phyloP scores from a whole-genome alignment of 73 alveolate species.

The Symbiodinium natans region DNA sequence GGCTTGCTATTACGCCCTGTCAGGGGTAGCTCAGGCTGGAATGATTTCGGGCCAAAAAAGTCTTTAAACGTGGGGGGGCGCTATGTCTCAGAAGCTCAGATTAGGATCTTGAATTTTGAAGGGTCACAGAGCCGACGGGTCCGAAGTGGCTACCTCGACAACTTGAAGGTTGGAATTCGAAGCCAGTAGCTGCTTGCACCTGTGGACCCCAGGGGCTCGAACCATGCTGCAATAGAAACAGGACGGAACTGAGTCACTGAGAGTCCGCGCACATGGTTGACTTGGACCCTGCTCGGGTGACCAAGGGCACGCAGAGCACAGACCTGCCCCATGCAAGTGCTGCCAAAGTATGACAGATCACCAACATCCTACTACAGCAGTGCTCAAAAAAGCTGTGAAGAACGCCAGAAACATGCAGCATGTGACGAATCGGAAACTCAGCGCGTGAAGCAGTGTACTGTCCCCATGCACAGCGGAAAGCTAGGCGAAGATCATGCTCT shows the following conservation, averaged over 20 bases:
- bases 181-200: constrained; percentile 33
- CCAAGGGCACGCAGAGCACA: constrained; percentile 41
- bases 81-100: not conserved
- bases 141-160: not conserved
- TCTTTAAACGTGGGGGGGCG: not conserved
- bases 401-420: too few species aligned
- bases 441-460: too few species aligned
- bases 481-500: too few species aligned
- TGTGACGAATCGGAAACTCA: too few species aligned
- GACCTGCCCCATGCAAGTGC: not conserved
- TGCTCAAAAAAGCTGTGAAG: too few species aligned
- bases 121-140: not conserved
- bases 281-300: not conserved
- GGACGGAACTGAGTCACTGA: too few species aligned
- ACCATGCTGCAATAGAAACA: too few species aligned
- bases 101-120: not conserved
- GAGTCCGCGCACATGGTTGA: not conserved
- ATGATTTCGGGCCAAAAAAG: not conserved
- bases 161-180: not conserved
- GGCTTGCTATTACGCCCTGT: too few species aligned
- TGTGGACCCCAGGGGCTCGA: not conserved
- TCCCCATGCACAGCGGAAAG: too few species aligned
- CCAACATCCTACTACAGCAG: not conserved
- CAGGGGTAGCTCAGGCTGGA: not conserved
- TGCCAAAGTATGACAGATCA: too few species aligned